Percentiles rank a stretch among this genome's conserved stretches.
Evolutionary conservation across 2,329 filamentous ascomycete genomes (phyloP).

Genomic region (Byssothecium circinans): DNA sequence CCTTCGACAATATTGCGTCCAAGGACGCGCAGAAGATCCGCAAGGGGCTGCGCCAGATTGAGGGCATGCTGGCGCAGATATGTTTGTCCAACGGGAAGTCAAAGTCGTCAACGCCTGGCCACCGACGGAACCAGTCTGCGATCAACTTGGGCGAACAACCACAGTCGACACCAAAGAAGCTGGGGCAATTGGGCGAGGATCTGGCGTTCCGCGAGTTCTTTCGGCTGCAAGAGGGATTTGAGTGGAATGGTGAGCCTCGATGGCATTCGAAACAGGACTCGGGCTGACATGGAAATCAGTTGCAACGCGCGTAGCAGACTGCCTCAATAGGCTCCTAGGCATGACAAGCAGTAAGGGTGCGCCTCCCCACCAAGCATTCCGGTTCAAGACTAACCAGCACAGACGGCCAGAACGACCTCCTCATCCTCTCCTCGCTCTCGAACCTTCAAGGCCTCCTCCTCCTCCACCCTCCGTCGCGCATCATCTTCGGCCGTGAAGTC

Average conservation of each 20-base stretch:
- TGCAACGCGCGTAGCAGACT: conserved; percentile 79
- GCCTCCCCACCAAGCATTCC: neutral
- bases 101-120: conserved; percentile 32
- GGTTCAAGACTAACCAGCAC: conserved; percentile 15
- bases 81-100: conserved; percentile 65
- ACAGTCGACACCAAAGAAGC: conserved; percentile 46
- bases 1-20: conserved; percentile 95
- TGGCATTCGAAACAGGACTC: neutral
- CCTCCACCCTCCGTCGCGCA: conserved; percentile 85
- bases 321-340: conserved; percentile 81
- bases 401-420: conserved; percentile 80
- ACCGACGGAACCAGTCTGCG: conserved; percentile 43
- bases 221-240: conserved; percentile 93
- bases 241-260: conserved; percentile 74
- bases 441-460: conserved; percentile 85
- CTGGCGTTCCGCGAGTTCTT: conserved; percentile 95
- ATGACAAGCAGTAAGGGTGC: conserved; percentile 62
- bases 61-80: conserved; percentile 91
- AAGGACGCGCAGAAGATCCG: conserved; percentile 87
- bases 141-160: conserved; percentile 38
- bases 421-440: conserved; percentile 86
- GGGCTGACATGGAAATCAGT: conserved; percentile 53
- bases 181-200: conserved; percentile 74
- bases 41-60: conserved; percentile 91
- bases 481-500: conserved; percentile 82